A percentile compares a stretch with the other conserved stretches of the same genome.
These are phyloP conservation scores for Barnettozyma populi DNA, from an alignment of 805 yeast species.

Conservation along the genomic window DNA sequence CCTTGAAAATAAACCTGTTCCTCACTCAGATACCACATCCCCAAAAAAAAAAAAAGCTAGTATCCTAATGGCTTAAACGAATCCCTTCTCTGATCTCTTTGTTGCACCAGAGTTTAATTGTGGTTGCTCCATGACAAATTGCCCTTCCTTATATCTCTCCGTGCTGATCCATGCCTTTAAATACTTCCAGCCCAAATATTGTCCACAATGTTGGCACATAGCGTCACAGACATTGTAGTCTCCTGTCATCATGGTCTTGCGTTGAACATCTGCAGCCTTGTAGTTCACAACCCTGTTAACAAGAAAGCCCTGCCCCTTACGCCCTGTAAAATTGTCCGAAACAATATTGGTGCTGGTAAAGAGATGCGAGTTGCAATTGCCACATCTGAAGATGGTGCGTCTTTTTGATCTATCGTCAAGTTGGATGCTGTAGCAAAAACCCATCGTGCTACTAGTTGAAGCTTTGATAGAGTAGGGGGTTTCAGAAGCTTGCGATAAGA, in stretches of 20 bases:
- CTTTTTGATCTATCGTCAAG: conserved; percentile 12
- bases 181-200: conserved; percentile 61
- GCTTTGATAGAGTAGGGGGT: background rate
- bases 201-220: conserved; percentile 48
- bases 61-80: background rate
- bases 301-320: conserved; percentile 52
- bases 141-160: conserved; percentile 58
- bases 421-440: conserved; percentile 15
- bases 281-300: conserved; percentile 44
- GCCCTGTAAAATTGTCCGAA: conserved; percentile 43
- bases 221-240: conserved; percentile 51
- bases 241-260: conserved; percentile 55
- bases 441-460: conserved; percentile 12
- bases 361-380: conserved; percentile 17
- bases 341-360: conserved; percentile 16
- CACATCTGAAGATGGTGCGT: conserved; percentile 18
- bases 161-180: conserved; percentile 38
- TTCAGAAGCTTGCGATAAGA: background rate
- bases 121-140: conserved; percentile 38
- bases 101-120: conserved; percentile 7
- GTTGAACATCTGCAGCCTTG: conserved; percentile 31
- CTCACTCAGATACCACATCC: too few relatives aligned
- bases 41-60: background rate
- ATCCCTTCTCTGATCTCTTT: background rate
- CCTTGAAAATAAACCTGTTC: background rate